Evolutionary conservation across 495 filamentous ascomycete genomes (phyloP), one percentile per base, ranked within the genome.

Genomic region (Podospora comata): DNA sequence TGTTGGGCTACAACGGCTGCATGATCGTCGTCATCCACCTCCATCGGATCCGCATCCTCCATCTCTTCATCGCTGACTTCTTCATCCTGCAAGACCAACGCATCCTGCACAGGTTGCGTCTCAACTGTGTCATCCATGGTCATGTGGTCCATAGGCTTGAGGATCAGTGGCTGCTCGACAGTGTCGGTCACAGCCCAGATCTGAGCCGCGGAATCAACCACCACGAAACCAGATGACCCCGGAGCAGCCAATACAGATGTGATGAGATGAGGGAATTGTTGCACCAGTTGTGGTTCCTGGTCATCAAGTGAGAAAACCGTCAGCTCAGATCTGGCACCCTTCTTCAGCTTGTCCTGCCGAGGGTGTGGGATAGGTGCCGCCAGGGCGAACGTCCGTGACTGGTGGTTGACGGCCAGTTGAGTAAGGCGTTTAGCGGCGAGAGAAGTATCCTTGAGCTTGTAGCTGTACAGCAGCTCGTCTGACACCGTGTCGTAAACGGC

Each of bases 401-500:
- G 72, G 23, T 75, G 71, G 72, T 91, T 86, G 56, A 88, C 80
- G 0, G 90, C 87, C 13, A 93, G 79, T 69, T 89, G 88, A 9
- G 84, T 80, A 60, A 86, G 70, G n/a, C 75, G 72, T 65, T 83
- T 81, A 7, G 78, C 70, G 5, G 67, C 63, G 26, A 74, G 68
- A 4, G 82, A 74, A 3, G 66, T 68, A 27, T 75, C 67, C 23
- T 78, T 75, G 20, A 75, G 69, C 5, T 67, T 58, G 53, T 90
- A 77, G 62, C 84, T 84, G 68, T 84, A 89, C 20, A 80, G 76
- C 7, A 87, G 75, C 57, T 84, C 81, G 65, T 88, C 85, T 26
- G 82, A 77, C 54, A 92, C 88, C 2, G 92, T 75, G 71, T 93
- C 87, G 74, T 88, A 92, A 57, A 91, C 87, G 13, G 79, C 76